These are phyloP conservation scores for Exophiala bonariae DNA, from an alignment of 2,329 filamentous ascomycete species.

Conservation along the genomic window DNA sequence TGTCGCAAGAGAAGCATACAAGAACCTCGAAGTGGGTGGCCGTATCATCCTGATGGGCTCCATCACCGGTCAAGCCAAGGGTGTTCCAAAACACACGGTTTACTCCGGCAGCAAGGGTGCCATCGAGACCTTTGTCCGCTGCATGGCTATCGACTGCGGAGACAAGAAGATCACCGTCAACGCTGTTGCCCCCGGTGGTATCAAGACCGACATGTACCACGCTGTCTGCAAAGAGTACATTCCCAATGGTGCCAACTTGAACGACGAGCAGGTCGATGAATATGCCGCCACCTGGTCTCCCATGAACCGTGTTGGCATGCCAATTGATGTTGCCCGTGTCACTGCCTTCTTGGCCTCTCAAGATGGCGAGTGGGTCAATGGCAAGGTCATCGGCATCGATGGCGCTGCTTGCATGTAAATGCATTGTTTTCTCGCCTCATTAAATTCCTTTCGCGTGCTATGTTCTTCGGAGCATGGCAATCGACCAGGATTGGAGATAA, in stretches of 20 bases:
- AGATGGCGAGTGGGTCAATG: constrained; percentile 60
- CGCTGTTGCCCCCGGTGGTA: constrained; percentile 65
- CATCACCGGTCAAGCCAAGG: constrained; percentile 67
- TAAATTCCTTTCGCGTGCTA: no score
- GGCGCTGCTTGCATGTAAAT: constrained; percentile 33
- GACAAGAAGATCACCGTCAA: constrained; percentile 69
- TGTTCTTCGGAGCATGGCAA: no score
- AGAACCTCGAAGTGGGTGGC: constrained; percentile 68
- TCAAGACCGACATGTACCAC: constrained; percentile 70
- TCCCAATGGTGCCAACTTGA: constrained; percentile 36
- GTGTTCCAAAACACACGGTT: constrained; percentile 69
- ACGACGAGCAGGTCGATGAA: constrained; percentile 27
- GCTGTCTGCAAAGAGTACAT: constrained; percentile 40
- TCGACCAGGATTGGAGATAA: neutral
- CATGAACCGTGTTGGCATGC: constrained; percentile 58
- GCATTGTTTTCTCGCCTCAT: no score
- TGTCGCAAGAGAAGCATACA: constrained; percentile 72
- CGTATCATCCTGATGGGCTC: constrained; percentile 71
- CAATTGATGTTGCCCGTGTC: constrained; percentile 60
- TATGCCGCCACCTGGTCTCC: constrained; percentile 45
- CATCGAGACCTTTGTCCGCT: constrained; percentile 74
- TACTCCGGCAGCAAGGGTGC: constrained; percentile 77
- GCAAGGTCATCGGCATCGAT: constrained; percentile 39
- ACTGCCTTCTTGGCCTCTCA: constrained; percentile 57
- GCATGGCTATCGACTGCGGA: constrained; percentile 69